Conservation (phyloP, 768 basidiomycete species). For the Calocybe cyanea region DNA sequence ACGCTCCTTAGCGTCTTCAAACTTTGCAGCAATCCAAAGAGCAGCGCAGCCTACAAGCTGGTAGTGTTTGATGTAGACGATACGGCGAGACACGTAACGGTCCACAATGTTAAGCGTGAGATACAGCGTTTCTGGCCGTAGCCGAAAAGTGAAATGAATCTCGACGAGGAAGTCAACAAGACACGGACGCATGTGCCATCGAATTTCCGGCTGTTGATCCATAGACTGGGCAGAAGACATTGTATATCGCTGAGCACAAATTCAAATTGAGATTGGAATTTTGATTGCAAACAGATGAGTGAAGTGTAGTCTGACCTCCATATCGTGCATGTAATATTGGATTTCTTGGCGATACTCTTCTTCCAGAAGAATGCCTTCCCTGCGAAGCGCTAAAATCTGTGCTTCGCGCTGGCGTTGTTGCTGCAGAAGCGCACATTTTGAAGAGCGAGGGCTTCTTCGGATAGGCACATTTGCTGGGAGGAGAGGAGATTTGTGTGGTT, state of each 20-base stretch:
- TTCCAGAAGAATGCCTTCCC: conserved; percentile 79
- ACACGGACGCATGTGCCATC: conserved; percentile 99
- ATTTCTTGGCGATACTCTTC: conserved; percentile 97
- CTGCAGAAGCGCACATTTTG: conserved; percentile 54
- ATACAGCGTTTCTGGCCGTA: conserved; percentile 97
- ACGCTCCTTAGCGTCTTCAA: conserved; percentile 98
- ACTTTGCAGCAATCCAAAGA: conserved; percentile 98
- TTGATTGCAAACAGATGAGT: conserved; percentile 9
- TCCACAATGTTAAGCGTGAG: conserved; percentile 98
- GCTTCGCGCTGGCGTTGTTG: conserved; percentile 65
- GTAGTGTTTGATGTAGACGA: conserved; percentile 99
- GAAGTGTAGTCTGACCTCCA: conserved; percentile 73
- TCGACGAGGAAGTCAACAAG: conserved; percentile 99
- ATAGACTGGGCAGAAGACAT: conserved; percentile 93
- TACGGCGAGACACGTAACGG: conserved; percentile 96
- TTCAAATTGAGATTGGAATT: conserved; percentile 12
- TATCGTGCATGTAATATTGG: conserved; percentile 89
- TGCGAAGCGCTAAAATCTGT: conserved; percentile 64
- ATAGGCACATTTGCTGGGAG: conserved; percentile 44
- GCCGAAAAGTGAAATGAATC: conserved; percentile 95
- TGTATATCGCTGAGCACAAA: conserved; percentile 52
- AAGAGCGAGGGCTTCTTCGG: conserved; percentile 64
- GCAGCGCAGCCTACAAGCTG: conserved; percentile 98
- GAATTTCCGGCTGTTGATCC: conserved; percentile 98
- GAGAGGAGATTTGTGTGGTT: conserved; percentile 58